Evolutionary conservation across 768 basidiomycete species (phyloP), one percentile per base, ranked within the genome.

Genomic region (Lactifluus volemus): DNA sequence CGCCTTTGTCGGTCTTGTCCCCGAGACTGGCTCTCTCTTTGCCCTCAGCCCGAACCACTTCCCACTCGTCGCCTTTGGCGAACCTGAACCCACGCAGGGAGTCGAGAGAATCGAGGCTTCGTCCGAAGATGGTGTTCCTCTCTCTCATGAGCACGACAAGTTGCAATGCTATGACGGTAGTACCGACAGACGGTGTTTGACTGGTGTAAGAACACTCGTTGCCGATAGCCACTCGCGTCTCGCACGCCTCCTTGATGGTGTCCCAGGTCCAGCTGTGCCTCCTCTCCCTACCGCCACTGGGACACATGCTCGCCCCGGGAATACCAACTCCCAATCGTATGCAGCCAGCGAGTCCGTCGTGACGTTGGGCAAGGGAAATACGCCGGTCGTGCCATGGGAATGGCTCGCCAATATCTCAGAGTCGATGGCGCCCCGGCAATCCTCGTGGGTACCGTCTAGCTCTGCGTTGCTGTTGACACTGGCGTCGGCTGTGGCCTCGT

Each of bases 21-120:
- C 83, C 49, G 83, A 85, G 68, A 82, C 81, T 0, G 84, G 80
- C 3, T 88, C 87, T 45, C 77, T 97, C 1, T 96, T 85, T 67
- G 93, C 90, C 19, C 88, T 98, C 83, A 89, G 88, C 64, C 86
- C 89, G 0, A 77, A 81, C 11, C 81, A 80, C 8, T 98, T 82
- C 69, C 96, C 95, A 0, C 78, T 98, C 10, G 87, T 96, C 61
- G 84, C 81, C 5, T 90, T 92, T 67, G 79, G 83, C 2, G 79
- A 79, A 61, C 42, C 58, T 42, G 74, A 74, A 7, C 74, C 76
- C 53, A 34, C 59, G 38, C 65, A 57, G 49, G 45, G 55, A 2
- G 25, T 55, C n/a, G 64, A 59, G 36, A 49, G 60, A 39, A 76
- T 75, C 41, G 78, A 78, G 32, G 74, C 75, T 36, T 70, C 69